phyloP scores from a whole-genome alignment of 371 early-diverging fungal genomes.

The Synchytrium microbalum region DNA sequence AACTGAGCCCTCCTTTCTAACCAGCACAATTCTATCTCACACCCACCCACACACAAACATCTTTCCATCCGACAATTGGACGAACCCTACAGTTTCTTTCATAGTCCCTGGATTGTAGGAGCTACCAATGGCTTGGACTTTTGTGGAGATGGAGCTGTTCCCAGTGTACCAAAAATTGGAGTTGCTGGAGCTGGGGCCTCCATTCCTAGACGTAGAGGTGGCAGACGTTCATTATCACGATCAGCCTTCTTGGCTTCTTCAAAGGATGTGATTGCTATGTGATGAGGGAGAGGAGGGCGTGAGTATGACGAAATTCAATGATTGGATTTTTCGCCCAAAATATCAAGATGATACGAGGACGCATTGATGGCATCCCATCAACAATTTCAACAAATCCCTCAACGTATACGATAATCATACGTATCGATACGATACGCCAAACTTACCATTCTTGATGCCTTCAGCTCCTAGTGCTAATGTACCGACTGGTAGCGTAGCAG shows the following conservation, averaged over 20 bases:
- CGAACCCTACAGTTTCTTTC: no score
- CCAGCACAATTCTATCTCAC: no score
- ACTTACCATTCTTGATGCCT: slow-evolving; percentile 43
- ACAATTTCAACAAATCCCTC: background rate
- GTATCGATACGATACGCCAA: no score
- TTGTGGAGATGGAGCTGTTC: background rate
- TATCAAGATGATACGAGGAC: no score
- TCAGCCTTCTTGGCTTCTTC: slow-evolving; percentile 78
- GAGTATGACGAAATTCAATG: background rate
- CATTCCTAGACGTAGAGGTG: slow-evolving; percentile 40
- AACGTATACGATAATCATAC: no score
- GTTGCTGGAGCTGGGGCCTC: slow-evolving; percentile 27
- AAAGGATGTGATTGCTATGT: slow-evolving; percentile 62
- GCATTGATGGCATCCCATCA: no score
- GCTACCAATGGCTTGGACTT: background rate
- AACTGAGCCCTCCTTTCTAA: no score
- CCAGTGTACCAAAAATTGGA: slow-evolving; percentile 19
- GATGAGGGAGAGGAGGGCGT: background rate
- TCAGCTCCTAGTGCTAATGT: slow-evolving; percentile 71
- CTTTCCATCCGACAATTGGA: no score
- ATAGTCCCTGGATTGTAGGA: background rate
- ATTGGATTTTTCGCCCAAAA: no score
- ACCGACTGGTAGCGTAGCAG: slow-evolving; percentile 64
- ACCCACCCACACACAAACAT: no score
- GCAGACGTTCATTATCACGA: slow-evolving; percentile 73